Percentiles rank a stretch among this genome's conserved stretches.
Evolutionary conservation across 2,329 filamentous ascomycete genomes (phyloP).

Genomic region (Botrytis elliptica): DNA sequence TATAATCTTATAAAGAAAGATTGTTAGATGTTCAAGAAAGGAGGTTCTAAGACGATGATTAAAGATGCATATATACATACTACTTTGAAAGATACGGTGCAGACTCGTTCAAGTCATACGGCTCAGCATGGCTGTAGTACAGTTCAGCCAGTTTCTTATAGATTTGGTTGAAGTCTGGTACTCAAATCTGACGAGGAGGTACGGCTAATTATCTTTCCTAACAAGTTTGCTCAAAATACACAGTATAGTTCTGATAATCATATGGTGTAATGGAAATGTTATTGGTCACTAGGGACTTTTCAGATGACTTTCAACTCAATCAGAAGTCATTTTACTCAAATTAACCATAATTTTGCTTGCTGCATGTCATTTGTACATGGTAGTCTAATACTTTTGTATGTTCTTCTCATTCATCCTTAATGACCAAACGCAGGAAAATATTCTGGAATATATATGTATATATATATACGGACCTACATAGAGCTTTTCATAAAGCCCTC

Average conservation of each 20-base stretch:
- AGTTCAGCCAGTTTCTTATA: not conserved
- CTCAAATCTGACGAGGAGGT: not conserved
- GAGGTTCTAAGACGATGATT: not conserved
- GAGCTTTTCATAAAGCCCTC: fast-evolving
- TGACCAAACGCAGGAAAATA: not conserved
- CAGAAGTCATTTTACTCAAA: not conserved
- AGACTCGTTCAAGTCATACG: too few species aligned
- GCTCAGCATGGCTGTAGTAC: not conserved
- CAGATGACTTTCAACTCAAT: not conserved
- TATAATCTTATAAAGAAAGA: too few species aligned
- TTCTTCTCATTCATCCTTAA: not conserved
- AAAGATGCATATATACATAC: not conserved
- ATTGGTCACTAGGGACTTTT: not conserved
- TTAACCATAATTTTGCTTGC: not conserved
- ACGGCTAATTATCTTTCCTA: not conserved
- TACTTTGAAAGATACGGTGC: not conserved
- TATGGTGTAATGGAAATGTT: not conserved
- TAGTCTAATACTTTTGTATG: not conserved
- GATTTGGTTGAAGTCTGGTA: not conserved
- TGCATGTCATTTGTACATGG: not conserved
- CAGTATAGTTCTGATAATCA: not conserved
- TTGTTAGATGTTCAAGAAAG: not conserved
- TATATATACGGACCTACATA: not conserved
- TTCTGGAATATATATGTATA: not conserved
- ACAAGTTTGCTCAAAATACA: not conserved